Percentiles rank a stretch among this genome's conserved stretches.
Conservation (phyloP, 192 early-diverging fungal genomes). For the Martensiomyces pterosporus region DNA sequence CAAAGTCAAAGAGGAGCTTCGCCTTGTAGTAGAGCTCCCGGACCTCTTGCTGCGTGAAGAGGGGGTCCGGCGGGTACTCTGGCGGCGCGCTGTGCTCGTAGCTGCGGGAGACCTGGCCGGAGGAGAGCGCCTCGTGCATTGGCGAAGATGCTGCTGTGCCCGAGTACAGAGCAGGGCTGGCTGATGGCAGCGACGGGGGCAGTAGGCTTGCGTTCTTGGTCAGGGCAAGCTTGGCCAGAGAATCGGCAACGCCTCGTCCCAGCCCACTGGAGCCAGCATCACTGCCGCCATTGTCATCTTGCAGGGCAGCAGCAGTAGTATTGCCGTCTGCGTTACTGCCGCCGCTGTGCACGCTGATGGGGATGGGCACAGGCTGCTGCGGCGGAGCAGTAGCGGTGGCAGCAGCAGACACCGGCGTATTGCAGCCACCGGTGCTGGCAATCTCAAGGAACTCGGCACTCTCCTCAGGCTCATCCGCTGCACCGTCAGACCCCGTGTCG, state of each 20-base stretch:
- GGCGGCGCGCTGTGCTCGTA: constrained; percentile 13
- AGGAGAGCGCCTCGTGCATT: neutral
- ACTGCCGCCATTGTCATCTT: neutral
- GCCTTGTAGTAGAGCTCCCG: constrained; percentile 74
- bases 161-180: no score
- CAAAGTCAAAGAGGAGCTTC: constrained; percentile 88
- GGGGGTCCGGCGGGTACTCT: constrained; percentile 42
- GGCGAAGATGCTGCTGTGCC: neutral
- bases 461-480: no score
- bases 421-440: no score
- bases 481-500: no score
- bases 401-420: no score
- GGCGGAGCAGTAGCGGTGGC: no score
- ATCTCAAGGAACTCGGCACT: neutral
- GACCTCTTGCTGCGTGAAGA: constrained; percentile 52
- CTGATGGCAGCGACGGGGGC: neutral
- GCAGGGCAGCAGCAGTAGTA: neutral
- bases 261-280: no score
- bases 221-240: neutral
- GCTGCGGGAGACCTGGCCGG: constrained; percentile 17
- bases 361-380: no score
- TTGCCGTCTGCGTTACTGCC: no score
- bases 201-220: neutral
- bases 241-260: no score
- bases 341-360: no score